Conservation (phyloP, 2,329 filamentous ascomycete genomes). For the Hysterium pulicare region DNA sequence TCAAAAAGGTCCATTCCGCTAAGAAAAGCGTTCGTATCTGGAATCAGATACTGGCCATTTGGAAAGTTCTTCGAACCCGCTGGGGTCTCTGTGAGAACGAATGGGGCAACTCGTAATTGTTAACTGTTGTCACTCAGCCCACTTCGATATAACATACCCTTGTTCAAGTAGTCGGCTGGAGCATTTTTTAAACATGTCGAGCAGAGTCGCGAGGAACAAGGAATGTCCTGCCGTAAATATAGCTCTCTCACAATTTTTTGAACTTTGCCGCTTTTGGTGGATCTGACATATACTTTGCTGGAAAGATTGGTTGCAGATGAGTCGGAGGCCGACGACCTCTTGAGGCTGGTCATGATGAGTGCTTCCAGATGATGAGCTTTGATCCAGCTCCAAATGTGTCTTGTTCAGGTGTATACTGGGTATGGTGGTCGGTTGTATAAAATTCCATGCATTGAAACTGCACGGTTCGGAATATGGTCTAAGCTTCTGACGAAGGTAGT, state of each 20-base stretch:
- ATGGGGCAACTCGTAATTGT: constrained; percentile 63
- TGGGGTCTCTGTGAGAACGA: constrained; percentile 84
- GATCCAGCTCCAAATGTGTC: too few species aligned
- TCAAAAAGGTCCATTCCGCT: constrained; percentile 98
- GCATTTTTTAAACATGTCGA: constrained; percentile 68
- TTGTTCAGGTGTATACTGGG: too few species aligned
- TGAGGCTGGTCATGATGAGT: constrained; percentile 57
- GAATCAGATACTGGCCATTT: constrained; percentile 87
- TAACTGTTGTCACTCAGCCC: constrained; percentile 16
- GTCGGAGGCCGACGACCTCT: constrained; percentile 54
- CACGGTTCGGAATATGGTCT: neutral
- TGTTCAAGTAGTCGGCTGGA: constrained; percentile 73
- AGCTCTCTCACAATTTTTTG: constrained; percentile 98
- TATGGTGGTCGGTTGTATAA: too few species aligned
- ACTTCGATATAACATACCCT: constrained; percentile 51
- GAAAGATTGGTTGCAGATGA: constrained; percentile 70
- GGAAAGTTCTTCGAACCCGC: constrained; percentile 79
- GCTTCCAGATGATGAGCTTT: neutral
- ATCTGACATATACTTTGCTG: constrained; percentile 93
- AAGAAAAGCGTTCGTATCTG: constrained; percentile 92
- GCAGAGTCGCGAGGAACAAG: constrained; percentile 91
- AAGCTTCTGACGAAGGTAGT: constrained; percentile 1
- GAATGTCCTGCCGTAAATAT: constrained; percentile 93
- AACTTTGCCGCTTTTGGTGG: constrained; percentile 92
- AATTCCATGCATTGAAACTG: neutral